These are phyloP conservation scores for Shiraia sp. DNA, from an alignment of 2,329 filamentous ascomycete genomes.

Conservation along the genomic window DNA sequence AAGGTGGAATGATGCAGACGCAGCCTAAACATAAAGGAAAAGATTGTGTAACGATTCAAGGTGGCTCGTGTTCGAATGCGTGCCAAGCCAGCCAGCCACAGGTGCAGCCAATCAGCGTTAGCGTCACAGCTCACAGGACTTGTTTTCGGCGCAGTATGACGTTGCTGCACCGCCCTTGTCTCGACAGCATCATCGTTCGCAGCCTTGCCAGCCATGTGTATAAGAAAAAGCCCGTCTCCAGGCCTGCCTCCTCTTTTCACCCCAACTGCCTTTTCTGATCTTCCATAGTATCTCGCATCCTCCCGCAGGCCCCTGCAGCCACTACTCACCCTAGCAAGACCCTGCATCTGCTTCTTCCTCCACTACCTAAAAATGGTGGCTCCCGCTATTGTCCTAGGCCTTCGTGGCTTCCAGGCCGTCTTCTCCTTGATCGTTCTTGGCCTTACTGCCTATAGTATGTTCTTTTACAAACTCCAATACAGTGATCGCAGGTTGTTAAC, in stretches of 20 bases:
- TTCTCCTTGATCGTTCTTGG: slow-evolving; percentile 78
- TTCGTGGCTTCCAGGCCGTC: slow-evolving; percentile 69
- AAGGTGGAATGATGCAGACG: too few species aligned
- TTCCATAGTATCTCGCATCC: not conserved
- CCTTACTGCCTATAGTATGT: slow-evolving; percentile 73
- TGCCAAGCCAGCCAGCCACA: too few species aligned
- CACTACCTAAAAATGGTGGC: slow-evolving; percentile 22
- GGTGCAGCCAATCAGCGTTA: too few species aligned
- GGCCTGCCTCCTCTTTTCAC: not conserved
- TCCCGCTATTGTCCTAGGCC: slow-evolving; percentile 57
- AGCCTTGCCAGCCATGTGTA: not conserved
- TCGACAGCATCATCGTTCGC: not conserved
- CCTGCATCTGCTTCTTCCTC: slow-evolving; percentile 1
- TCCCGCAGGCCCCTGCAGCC: not conserved
- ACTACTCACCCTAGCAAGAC: slow-evolving; percentile 4
- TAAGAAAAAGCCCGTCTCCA: not conserved
- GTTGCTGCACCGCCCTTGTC: not conserved
- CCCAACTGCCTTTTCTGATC: not conserved
- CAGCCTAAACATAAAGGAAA: too few species aligned
- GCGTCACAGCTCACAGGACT: too few species aligned
- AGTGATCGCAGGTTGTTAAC: slow-evolving; percentile 7
- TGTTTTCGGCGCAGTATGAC: too few species aligned
- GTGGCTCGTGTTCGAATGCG: too few species aligned
- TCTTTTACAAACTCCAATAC: not conserved
- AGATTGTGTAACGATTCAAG: too few species aligned